These are phyloP conservation scores for Salix purpurea DNA, from an alignment of 345 rosid genomes.

Conservation along the genomic window DNA sequence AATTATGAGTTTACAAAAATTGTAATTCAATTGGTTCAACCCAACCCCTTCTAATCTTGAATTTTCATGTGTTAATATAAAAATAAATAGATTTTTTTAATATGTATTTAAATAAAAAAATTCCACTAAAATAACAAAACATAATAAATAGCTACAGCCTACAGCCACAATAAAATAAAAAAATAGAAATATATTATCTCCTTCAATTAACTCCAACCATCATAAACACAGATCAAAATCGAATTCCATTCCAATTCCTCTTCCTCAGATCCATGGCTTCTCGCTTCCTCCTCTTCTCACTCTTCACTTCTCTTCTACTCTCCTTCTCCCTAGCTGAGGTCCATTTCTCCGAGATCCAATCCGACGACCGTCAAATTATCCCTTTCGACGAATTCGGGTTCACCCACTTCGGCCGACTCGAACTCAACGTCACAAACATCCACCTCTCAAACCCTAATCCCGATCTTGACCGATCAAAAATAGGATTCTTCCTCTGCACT, in stretches of 20 bases:
- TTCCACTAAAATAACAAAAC: too few species aligned
- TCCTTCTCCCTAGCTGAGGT: conserved; percentile 55
- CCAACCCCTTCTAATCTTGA: too few species aligned
- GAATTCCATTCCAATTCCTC: not conserved
- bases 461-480: conserved; percentile 57
- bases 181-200: not conserved
- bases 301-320: conserved; percentile 20
- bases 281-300: conserved; percentile 12
- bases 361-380: conserved; percentile 62
- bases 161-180: too few species aligned
- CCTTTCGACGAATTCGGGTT: conserved; percentile 87
- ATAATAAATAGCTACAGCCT: too few species aligned
- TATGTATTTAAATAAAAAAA: too few species aligned
- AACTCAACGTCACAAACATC: conserved; percentile 62
- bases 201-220: not conserved
- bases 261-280: conserved; percentile 35
- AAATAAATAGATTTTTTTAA: too few species aligned
- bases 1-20: too few species aligned
- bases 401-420: conserved; percentile 77
- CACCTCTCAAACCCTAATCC: conserved; percentile 44
- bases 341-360: conserved; percentile 65
- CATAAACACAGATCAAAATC: not conserved
- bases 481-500: conserved; percentile 96
- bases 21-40: too few species aligned
- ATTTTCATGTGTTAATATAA: too few species aligned